Evolutionary conservation across 257 asterid genomes (phyloP).

Genomic region (Jasminum sambac): DNA sequence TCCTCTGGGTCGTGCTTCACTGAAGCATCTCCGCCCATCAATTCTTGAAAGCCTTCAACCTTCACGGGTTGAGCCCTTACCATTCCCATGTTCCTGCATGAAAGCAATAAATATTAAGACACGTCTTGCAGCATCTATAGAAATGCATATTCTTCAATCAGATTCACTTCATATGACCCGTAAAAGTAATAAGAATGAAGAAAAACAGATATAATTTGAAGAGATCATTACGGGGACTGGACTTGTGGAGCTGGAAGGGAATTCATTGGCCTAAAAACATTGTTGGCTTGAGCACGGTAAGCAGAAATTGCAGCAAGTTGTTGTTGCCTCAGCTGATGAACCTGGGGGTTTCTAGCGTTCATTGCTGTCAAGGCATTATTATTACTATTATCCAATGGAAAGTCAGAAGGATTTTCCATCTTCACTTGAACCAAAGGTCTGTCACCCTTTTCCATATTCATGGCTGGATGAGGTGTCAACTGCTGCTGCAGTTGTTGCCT

Average conservation of each 20-base stretch:
- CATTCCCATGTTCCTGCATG: conserved; percentile 69
- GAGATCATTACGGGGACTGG: conserved; percentile 65
- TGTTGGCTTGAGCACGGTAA: conserved; percentile 66
- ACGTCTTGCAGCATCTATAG: not conserved
- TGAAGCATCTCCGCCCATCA: conserved; percentile 88
- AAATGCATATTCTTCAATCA: conserved; percentile 5
- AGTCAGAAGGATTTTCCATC: conserved; percentile 78
- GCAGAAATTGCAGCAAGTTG: conserved; percentile 73
- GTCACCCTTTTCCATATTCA: conserved; percentile 69
- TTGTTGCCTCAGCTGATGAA: conserved; percentile 65
- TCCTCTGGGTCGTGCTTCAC: conserved; percentile 80
- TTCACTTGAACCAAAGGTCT: conserved; percentile 88
- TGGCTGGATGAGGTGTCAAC: conserved; percentile 66
- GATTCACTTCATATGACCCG: not conserved
- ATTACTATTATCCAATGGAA: conserved; percentile 61
- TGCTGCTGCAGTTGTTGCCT: conserved; percentile 60
- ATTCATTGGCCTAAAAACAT: conserved; percentile 66
- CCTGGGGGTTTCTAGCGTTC: conserved; percentile 60
- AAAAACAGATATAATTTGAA: not conserved
- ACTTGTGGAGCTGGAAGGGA: conserved; percentile 76
- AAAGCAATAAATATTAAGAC: conserved; percentile 15
- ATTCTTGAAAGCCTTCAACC: conserved; percentile 98
- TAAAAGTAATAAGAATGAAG: not conserved
- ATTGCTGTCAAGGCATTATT: conserved; percentile 54
- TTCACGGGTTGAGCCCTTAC: conserved; percentile 95